Evolutionary conservation across 2,329 filamentous ascomycete genomes (phyloP), one percentile per base, ranked within the genome.

Genomic region (Colletotrichum sp.): DNA sequence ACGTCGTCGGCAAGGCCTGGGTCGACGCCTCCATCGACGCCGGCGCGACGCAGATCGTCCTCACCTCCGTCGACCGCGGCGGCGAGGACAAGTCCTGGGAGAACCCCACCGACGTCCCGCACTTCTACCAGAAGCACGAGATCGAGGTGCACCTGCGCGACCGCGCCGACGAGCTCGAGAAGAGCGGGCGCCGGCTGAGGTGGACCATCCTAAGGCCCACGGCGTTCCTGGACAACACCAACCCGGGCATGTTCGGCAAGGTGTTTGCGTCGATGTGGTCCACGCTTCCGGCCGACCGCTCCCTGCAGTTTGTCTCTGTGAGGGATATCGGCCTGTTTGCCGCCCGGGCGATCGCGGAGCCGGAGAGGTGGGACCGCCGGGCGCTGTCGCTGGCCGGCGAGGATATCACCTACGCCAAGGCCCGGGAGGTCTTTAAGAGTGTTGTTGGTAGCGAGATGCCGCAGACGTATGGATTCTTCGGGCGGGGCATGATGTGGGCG

Each of bases 21-120:
- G 79, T 82, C 18, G 79, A 82, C 34, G 77, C 78, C 9, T 80
- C 80, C 10, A 39, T 78, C 21, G 78, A 81, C 5, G 83, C 90
- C 32, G 86, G 86, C 12, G 89, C 92, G 62, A 85, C 88, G 71
- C 81, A 81, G 24, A 91, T 81, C 72, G 80, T 81, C 8, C 79
- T 81, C 18, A 78, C 77, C n/a, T 78, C 78, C 5, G 79, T 81
- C 24, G 80, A 81, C 18, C 79, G 80, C 5, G 80, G 80, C 16
- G 80, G 80, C 24, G 78, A 81, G 26, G 66, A 79, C n/a, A 71
- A 64, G 52, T 81, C 79, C 8, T 81, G 80, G 80, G 28, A 62
- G 1, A 74, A 80, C 7, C 75, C 80, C 5, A 81, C 80, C 12
- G 65, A 71, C 10, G 76, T 81, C 2, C 80, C 79, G n/a, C 80